A percentile compares a stretch with the other conserved stretches of the same genome.
phyloP scores from a whole-genome alignment of 2,329 filamentous ascomycete species.

The Metarhizium robertsii region DNA sequence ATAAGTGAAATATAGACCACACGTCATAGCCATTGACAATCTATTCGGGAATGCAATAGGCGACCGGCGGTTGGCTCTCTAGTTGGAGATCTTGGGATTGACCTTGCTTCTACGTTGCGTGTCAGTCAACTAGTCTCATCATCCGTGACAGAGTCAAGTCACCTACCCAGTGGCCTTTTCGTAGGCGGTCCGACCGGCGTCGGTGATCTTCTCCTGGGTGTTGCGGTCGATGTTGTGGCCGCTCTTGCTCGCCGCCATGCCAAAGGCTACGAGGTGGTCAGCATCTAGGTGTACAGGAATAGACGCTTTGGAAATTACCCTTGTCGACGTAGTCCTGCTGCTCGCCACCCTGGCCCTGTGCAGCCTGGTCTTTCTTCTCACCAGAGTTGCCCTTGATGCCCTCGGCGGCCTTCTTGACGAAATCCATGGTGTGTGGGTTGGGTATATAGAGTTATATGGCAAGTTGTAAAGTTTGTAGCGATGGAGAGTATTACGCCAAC shows the following conservation, averaged over 20 bases:
- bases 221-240: slow-evolving; percentile 23
- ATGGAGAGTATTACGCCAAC: neutral
- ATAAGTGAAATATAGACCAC: too few species aligned
- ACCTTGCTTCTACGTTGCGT: slow-evolving; percentile 15
- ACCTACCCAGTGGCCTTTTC: slow-evolving; percentile 29
- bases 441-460: neutral
- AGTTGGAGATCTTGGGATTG: slow-evolving; percentile 26
- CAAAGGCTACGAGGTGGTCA: slow-evolving; percentile 16
- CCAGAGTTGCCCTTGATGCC: slow-evolving; percentile 9
- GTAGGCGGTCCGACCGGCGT: slow-evolving; percentile 22
- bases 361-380: slow-evolving; percentile 10
- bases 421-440: slow-evolving; percentile 24
- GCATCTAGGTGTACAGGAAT: neutral
- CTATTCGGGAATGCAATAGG: too few species aligned
- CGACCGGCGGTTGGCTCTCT: slow-evolving; percentile 1
- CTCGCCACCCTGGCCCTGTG: slow-evolving; percentile 3
- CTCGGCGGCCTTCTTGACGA: slow-evolving; percentile 26
- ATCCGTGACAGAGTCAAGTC: neutral
- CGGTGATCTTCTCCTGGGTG: slow-evolving; percentile 30
- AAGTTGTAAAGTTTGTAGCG: neutral
- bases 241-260: slow-evolving; percentile 21
- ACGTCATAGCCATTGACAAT: too few species aligned
- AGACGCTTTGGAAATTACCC: slow-evolving; percentile 14
- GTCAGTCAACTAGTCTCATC: neutral
- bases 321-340: slow-evolving; percentile 29